Base-by-base conservation (phyloP, 129 eudicot genomes). In the Arctium lappa region DNA sequence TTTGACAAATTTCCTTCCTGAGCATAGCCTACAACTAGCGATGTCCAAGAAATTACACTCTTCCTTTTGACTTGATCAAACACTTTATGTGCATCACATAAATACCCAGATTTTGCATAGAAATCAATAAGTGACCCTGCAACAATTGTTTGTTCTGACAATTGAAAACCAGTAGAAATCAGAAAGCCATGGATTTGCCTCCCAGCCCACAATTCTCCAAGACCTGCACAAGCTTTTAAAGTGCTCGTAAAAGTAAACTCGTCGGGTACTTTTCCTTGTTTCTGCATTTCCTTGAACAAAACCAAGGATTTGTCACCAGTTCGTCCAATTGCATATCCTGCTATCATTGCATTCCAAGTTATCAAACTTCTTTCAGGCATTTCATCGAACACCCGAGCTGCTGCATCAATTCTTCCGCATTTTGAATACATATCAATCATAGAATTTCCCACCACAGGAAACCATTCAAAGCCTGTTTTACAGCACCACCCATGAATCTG, bases 311-410 rank as follows among this genome's bases (percentile, higher is more conserved):
- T 86, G 18, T 79, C 72, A 66, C 88, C 88, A 48, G 74, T 85
- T 36, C 48, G 88, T 36, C 81, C 84, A 71, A 74, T 80, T 8
- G 90, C 88, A 81, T 89, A 90, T 8, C 91, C 97, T 33, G 92
- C 90, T 74, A 91, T 90, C 87, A 94, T 90, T 0, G 86, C 92
- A 78, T 91, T 94, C 97, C 98, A 94, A 32, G 88, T 90, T 79
- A 94, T 90, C 74, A 86, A 78, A 80, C 82, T 79, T 79, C 83
- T 89, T 46, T 68, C 81, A 11, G 78, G 86, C 93, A 94, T 87
- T 81, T 11, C 42, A 75, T 82, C 80, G 18, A 94, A 94, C 76
- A 86, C 86, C 27, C 1, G 42, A 81, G 81, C 91, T 22, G 94
- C 97, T 4, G 79, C 87, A 3, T 30, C 71, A 16, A 90, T 78